Conservation (phyloP, 1,284 basidiomycete species). For the Ganoderma sinense region DNA sequence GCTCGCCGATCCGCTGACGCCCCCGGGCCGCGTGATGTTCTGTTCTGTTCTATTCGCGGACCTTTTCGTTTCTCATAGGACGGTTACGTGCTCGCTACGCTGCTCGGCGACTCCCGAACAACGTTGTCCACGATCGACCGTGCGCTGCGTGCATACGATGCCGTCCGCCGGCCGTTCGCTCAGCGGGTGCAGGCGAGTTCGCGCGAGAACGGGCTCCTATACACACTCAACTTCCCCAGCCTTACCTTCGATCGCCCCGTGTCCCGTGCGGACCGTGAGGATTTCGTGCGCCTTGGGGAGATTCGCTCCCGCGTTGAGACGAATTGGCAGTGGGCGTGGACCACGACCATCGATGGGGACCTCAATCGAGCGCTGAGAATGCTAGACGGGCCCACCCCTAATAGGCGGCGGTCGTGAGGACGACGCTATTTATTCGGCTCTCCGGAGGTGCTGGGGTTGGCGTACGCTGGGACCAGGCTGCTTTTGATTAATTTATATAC, state of each 20-base stretch:
- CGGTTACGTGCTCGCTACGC: slow-evolving; percentile 48
- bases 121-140: slow-evolving; percentile 43
- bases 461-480: not conserved
- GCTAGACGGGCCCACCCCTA: slow-evolving; percentile 29
- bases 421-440: not conserved
- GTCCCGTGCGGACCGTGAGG: slow-evolving; percentile 10
- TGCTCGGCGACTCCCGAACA: slow-evolving; percentile 51
- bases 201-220: slow-evolving; percentile 43
- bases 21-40: not conserved
- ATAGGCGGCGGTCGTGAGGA: not conserved
- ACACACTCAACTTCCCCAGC: slow-evolving; percentile 42
- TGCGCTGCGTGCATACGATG: slow-evolving; percentile 50
- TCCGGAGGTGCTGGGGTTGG: not conserved
- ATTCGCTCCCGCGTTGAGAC: slow-evolving; percentile 34
- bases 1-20: not conserved
- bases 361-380: slow-evolving; percentile 38
- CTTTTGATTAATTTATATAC: not conserved
- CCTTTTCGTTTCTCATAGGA: slow-evolving; percentile 37
- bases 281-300: slow-evolving; percentile 34
- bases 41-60: not conserved
- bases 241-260: slow-evolving; percentile 30
- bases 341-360: slow-evolving; percentile 43
- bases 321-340: slow-evolving; percentile 52
- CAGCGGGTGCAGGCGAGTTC: slow-evolving; percentile 40
- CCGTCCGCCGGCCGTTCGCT: slow-evolving; percentile 50